Evolutionary conservation across 202 grass and related monocot genomes (phyloP).

Genomic region (Setaria viridis): DNA sequence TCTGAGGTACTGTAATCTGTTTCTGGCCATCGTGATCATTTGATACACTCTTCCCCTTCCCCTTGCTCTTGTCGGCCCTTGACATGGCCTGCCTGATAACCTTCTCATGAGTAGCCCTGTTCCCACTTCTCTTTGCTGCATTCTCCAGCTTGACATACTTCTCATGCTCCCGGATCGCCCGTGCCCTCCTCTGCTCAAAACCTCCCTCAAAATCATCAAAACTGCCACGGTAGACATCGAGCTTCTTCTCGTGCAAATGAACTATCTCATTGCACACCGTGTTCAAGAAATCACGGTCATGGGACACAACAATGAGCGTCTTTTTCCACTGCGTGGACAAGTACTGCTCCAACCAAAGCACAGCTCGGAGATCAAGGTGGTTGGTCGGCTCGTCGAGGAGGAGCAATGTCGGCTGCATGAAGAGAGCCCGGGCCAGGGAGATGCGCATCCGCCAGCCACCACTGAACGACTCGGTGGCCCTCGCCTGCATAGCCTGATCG

Average conservation of each 20-base stretch:
- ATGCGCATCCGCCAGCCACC: conserved; percentile 39
- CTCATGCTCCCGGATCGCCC: conserved; percentile 62
- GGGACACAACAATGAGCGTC: conserved; percentile 70
- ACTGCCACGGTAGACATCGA: conserved; percentile 66
- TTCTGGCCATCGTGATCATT: conserved; percentile 51
- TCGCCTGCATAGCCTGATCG: conserved; percentile 60
- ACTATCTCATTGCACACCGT: conserved; percentile 70
- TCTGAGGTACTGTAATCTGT: conserved; percentile 48
- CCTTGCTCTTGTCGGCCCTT: conserved; percentile 62
- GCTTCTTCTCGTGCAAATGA: conserved; percentile 61
- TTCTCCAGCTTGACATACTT: conserved; percentile 63
- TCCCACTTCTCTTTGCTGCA: conserved; percentile 62
- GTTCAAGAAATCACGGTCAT: conserved; percentile 71
- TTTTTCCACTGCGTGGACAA: conserved; percentile 71
- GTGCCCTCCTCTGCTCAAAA: conserved; percentile 63
- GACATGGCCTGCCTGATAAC: conserved; percentile 60
- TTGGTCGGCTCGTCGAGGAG: conserved; percentile 41
- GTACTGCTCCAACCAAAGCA: conserved; percentile 79
- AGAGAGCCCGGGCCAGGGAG: conserved; percentile 23
- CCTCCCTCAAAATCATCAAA: conserved; percentile 72
- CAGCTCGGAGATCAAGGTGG: conserved; percentile 50
- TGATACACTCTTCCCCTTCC: conserved; percentile 50
- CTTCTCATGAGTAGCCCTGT: conserved; percentile 69
- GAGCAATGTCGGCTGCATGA: conserved; percentile 31
- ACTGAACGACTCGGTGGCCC: conserved; percentile 48